Percentiles rank a stretch among this genome's conserved stretches.
Evolutionary conservation across 345 rosid genomes (phyloP).

Genomic region (Bruguiera parviflora): DNA sequence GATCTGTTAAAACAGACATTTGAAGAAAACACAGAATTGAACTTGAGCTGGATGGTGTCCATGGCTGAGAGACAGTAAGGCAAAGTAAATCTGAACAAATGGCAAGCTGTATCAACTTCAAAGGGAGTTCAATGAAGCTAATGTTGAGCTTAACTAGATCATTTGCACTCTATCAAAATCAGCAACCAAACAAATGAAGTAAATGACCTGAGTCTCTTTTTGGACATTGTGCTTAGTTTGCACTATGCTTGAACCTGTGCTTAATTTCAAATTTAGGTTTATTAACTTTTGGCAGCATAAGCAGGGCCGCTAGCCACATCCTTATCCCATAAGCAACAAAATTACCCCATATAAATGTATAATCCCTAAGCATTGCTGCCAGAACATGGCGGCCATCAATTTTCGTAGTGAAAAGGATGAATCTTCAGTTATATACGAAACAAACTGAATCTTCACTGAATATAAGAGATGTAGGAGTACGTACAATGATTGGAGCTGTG

Average conservation of each 20-base stretch:
- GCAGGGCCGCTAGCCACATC: neutral
- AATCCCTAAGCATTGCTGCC: neutral
- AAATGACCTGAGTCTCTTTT: too few relatives aligned
- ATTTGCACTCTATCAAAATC: too few relatives aligned
- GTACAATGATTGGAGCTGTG: constrained; percentile 73
- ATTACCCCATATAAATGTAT: neutral
- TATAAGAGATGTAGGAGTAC: constrained; percentile 27
- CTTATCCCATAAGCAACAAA: constrained; percentile 9
- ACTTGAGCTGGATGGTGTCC: too few relatives aligned
- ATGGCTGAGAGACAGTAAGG: too few relatives aligned
- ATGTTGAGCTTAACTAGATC: neutral
- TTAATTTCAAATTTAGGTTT: too few relatives aligned
- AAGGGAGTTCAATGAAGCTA: neutral
- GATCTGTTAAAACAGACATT: too few relatives aligned
- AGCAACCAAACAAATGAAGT: too few relatives aligned
- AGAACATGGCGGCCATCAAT: neutral
- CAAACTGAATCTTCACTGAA: neutral
- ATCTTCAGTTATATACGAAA: constrained; percentile 8
- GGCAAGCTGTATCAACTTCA: neutral
- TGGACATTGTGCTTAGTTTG: too few relatives aligned
- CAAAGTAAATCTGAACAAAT: too few relatives aligned
- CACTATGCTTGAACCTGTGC: too few relatives aligned
- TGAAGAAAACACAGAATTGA: too few relatives aligned
- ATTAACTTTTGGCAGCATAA: neutral
- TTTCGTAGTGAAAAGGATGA: neutral